Conservation (phyloP, 2,329 filamentous ascomycete genomes). For the Chrysoporthe cubensis region DNA sequence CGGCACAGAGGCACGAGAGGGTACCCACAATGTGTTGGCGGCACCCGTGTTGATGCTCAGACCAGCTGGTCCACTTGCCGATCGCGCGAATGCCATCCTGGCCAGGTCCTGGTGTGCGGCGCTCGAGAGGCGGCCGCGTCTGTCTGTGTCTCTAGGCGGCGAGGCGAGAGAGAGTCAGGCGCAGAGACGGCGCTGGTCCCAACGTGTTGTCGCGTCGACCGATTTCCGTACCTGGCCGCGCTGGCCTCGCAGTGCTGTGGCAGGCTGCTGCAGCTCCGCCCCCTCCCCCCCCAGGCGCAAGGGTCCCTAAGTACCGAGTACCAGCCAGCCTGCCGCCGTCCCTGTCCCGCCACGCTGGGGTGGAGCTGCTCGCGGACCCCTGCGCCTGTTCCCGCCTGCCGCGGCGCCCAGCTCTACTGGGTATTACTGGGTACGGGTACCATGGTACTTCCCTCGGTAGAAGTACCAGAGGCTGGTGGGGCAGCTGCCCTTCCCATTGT, state of each 20-base stretch:
- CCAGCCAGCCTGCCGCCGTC: too few species aligned
- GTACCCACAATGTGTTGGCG: slow-evolving; percentile 59
- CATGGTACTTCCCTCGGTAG: neutral
- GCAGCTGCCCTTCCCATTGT: neutral
- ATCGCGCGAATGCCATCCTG: slow-evolving; percentile 57
- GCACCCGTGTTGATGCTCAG: slow-evolving; percentile 67
- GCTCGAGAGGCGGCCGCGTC: slow-evolving; percentile 9
- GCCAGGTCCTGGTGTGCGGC: neutral
- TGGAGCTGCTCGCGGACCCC: neutral
- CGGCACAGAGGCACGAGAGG: neutral
- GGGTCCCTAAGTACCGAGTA: too few species aligned
- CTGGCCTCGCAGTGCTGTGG: too few species aligned
- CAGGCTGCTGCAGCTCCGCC: too few species aligned
- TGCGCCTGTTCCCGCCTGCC: neutral
- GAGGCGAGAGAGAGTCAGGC: neutral
- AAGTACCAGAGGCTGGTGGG: neutral
- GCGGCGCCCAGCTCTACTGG: neutral
- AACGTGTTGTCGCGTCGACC: too few species aligned
- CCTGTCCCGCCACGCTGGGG: too few species aligned
- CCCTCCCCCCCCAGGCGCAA: too few species aligned
- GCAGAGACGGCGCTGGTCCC: neutral
- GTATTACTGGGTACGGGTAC: neutral
- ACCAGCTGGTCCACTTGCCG: slow-evolving; percentile 62
- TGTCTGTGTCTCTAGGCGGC: neutral
- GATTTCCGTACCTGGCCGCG: too few species aligned